Conservation (phyloP, 116 monocot species). For the Zostera marina region DNA sequence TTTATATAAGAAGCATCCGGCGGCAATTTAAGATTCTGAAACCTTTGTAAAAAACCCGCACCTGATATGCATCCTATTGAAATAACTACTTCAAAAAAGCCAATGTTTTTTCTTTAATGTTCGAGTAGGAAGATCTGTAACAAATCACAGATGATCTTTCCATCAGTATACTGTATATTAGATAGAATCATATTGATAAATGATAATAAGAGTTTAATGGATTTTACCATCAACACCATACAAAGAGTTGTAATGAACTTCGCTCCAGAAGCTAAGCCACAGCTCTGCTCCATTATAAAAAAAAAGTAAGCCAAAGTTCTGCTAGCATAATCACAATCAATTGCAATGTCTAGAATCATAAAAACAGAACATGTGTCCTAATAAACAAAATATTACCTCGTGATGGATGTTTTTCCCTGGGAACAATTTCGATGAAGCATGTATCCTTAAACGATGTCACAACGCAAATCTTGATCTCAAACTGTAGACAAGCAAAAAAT, state of each 20-base stretch:
- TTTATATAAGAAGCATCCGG: too few species aligned
- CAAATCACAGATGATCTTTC: background rate
- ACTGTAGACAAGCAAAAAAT: conserved; percentile 20
- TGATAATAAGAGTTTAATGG: too few species aligned
- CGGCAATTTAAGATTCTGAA: too few species aligned
- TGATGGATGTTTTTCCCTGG: conserved; percentile 40
- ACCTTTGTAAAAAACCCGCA: too few species aligned
- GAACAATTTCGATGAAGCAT: conserved; percentile 65
- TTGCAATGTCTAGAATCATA: too few species aligned
- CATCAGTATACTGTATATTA: background rate
- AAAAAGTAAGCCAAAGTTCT: conserved; percentile 93
- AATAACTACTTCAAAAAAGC: background rate
- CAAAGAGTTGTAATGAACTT: conserved; percentile 89
- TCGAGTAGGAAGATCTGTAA: conserved; percentile 5
- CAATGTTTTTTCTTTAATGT: conserved; percentile 1
- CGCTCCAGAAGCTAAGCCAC: conserved; percentile 95
- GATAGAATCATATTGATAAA: background rate
- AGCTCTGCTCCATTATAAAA: too few species aligned
- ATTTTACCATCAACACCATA: conserved; percentile 20
- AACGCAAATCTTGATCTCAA: conserved; percentile 68
- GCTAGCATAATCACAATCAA: too few species aligned
- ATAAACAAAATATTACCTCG: conserved; percentile 28
- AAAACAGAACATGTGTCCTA: too few species aligned
- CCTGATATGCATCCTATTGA: too few species aligned
- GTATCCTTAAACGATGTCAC: conserved; percentile 77